Percentiles rank a stretch among this genome's conserved stretches.
Conservation (phyloP, 371 early-diverging fungal genomes). For the Saksenaea oblongispora region DNA sequence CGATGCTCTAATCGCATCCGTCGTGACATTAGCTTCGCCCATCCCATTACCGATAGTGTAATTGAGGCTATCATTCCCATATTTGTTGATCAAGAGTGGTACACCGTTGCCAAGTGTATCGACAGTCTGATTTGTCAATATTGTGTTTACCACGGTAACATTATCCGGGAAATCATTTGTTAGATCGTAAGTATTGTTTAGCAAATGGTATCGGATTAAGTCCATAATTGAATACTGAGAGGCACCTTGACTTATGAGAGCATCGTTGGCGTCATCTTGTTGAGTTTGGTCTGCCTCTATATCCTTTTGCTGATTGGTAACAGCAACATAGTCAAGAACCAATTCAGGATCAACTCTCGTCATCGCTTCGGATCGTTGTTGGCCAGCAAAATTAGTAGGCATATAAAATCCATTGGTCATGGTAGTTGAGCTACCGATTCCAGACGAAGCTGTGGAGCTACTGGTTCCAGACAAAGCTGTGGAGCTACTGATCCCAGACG, state of each 20-base stretch:
- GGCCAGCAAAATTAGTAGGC: neutral
- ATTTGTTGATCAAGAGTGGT: slow-evolving; percentile 29
- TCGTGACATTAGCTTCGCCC: slow-evolving; percentile 19
- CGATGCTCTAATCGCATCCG: slow-evolving; percentile 30
- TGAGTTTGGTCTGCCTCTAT: neutral
- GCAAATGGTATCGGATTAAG: slow-evolving; percentile 34
- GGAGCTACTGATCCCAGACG: neutral
- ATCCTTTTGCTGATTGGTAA: neutral
- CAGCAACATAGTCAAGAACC: neutral
- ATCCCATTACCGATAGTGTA: slow-evolving; percentile 34
- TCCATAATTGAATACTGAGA: slow-evolving; percentile 11
- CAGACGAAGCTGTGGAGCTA: neutral
- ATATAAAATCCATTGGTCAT: neutral
- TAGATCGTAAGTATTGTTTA: slow-evolving; percentile 25
- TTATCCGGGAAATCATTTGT: slow-evolving; percentile 10
- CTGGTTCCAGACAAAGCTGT: neutral
- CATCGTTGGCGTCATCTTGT: neutral
- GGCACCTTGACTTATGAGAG: neutral
- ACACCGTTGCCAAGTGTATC: slow-evolving; percentile 21
- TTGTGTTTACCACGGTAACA: slow-evolving; percentile 20
- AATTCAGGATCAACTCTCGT: neutral
- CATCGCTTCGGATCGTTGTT: neutral
- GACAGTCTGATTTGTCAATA: slow-evolving; percentile 29
- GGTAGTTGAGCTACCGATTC: neutral
- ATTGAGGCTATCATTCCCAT: slow-evolving; percentile 11